These are phyloP conservation scores for Fusarium chlamydosporum DNA, from an alignment of 2,329 filamentous ascomycete genomes.

Conservation along the genomic window DNA sequence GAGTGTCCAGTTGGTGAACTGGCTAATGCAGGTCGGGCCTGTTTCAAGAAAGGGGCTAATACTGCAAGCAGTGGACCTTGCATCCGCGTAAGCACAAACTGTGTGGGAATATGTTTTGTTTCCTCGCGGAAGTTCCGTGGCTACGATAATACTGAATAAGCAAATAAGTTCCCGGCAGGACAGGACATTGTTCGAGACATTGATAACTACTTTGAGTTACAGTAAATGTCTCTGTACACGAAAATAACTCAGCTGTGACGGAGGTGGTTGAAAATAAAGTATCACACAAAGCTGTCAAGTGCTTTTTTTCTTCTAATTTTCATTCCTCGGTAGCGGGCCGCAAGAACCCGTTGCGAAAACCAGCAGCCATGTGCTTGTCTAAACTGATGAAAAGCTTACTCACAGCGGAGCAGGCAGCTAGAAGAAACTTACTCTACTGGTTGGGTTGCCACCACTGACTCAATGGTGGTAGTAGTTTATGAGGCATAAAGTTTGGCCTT, in stretches of 20 bases:
- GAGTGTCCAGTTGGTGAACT: slow-evolving; percentile 23
- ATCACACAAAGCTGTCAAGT: slow-evolving; percentile 12
- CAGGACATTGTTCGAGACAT: neutral
- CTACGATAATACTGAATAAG: slow-evolving; percentile 1
- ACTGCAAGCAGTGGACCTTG: slow-evolving; percentile 7
- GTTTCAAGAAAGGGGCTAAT: slow-evolving; percentile 41
- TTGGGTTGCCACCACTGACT: slow-evolving; percentile 9
- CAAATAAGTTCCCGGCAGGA: neutral
- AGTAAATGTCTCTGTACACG: neutral
- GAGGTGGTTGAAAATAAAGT: slow-evolving; percentile 19
- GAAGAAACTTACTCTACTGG: slow-evolving; percentile 16
- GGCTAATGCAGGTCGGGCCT: slow-evolving; percentile 46
- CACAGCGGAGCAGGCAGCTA: neutral
- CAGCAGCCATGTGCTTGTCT: slow-evolving; percentile 20
- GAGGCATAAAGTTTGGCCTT: slow-evolving; percentile 34
- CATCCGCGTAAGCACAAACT: neutral
- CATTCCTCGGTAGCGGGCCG: slow-evolving; percentile 28
- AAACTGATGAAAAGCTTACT: neutral
- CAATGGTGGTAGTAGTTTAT: slow-evolving; percentile 11
- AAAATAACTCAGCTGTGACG: slow-evolving; percentile 17
- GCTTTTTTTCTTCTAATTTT: neutral
- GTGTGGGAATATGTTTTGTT: slow-evolving; percentile 40
- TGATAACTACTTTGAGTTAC: neutral
- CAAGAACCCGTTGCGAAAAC: slow-evolving; percentile 13
- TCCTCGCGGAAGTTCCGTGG: neutral